Percentiles rank a stretch among this genome's conserved stretches.
Conservation (phyloP, 2,329 filamentous ascomycete genomes). For the Pseudogymnoascus sp. region DNA sequence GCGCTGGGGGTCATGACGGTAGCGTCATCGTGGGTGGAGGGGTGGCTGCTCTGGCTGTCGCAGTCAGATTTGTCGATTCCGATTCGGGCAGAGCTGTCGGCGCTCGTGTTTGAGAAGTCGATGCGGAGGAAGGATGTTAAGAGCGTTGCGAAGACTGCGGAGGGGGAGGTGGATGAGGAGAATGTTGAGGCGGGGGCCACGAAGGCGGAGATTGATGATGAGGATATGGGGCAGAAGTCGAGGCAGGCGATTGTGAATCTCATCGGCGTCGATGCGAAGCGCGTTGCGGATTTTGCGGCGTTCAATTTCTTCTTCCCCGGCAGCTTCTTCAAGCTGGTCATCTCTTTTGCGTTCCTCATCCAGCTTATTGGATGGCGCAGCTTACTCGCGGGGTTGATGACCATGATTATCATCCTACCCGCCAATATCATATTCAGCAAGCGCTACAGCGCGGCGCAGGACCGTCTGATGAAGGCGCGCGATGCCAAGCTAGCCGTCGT, state of each 20-base stretch:
- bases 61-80: conserved; percentile 55
- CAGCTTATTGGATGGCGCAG: conserved; percentile 63
- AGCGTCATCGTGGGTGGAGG: conserved; percentile 46
- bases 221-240: conserved; percentile 45
- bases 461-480: conserved; percentile 63
- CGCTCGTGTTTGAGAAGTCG: conserved; percentile 68
- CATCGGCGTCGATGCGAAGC: conserved; percentile 65
- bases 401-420: conserved; percentile 56
- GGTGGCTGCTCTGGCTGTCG: conserved; percentile 58
- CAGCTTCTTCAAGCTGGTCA: conserved; percentile 51
- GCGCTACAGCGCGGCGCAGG: conserved; percentile 55
- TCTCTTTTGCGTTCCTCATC: conserved; percentile 59
- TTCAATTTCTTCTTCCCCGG: conserved; percentile 58
- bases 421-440: conserved; percentile 60
- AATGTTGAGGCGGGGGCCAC: conserved; percentile 23
- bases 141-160: conserved; percentile 41
- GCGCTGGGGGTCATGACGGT: conserved; percentile 53
- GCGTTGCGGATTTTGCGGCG: conserved; percentile 59
- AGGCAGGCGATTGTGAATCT: conserved; percentile 68
- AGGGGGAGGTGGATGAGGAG: conserved; percentile 23
- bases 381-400: conserved; percentile 54
- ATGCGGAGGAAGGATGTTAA: conserved; percentile 72
- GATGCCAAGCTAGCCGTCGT: conserved; percentile 69
- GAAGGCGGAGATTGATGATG: conserved; percentile 26
- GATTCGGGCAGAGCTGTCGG: conserved; percentile 59